Evolutionary conservation across 176 grass and related monocot genomes (phyloP).

Genomic region (Typha latifolia): DNA sequence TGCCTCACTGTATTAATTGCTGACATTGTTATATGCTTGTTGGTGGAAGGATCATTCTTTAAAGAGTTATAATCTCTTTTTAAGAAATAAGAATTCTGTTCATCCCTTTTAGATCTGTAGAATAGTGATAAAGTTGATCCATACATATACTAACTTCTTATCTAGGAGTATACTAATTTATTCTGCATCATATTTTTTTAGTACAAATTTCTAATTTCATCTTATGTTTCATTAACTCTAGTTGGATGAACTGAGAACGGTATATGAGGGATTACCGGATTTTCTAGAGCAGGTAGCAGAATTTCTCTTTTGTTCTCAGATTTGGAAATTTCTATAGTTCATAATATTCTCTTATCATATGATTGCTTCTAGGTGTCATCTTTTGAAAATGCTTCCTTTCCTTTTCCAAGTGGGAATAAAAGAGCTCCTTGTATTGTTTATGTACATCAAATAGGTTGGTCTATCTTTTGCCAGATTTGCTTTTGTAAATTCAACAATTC

Average conservation of each 20-base stretch:
- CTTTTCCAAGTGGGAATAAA: constrained; percentile 49
- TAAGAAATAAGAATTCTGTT: no score
- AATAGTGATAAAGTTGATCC: neutral
- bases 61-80: neutral
- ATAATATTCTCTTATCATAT: constrained; percentile 12
- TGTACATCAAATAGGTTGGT: constrained; percentile 88
- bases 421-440: constrained; percentile 69
- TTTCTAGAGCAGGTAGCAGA: constrained; percentile 73
- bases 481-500: neutral
- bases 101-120: constrained; percentile 12
- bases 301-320: constrained; percentile 19
- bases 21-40: neutral
- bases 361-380: constrained; percentile 60
- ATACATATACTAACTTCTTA: neutral
- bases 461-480: constrained; percentile 18
- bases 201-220: neutral
- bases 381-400: constrained; percentile 65
- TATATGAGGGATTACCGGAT: constrained; percentile 84
- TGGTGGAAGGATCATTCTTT: neutral
- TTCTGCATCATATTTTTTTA: neutral
- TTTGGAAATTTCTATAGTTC: constrained; percentile 4
- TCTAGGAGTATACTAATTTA: neutral
- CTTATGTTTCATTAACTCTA: constrained; percentile 25
- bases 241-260: constrained; percentile 86
- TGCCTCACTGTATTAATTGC: no score